Base-by-base conservation (phyloP, 805 yeast species). In the Scheffersomyces lignosus region DNA sequence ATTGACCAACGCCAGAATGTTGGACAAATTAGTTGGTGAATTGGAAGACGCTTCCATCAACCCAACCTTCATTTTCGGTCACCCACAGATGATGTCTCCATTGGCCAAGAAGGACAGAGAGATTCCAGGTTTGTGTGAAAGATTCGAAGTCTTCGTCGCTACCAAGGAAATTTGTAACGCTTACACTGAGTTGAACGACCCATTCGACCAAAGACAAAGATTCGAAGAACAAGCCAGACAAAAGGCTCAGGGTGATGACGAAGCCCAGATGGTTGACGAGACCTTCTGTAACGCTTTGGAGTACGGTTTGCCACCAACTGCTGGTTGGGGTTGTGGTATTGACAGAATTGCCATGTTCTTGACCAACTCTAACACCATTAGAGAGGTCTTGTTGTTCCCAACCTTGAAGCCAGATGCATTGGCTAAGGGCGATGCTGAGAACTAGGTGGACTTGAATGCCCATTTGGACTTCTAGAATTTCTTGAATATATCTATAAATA, bases 261-360 rank as follows among this genome's bases (percentile, higher is more conserved):
- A 93, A 74, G 99, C 96, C 45, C 98, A 91, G 75, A 62, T 89
- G 66, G 78, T 93, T 48, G 99, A 91, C 66, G 99, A 91, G 74
- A 84, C 87, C 48, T 91, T 91, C 90, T 85, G 95, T 76, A 87
- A 90, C 56, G 97, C 99, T 51, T 79, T 91, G 58, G 99, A 91
- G 74, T 91, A 88, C 67, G 99, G 98, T 70, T 78, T 91, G 58
- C 99, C 99, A 43, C 99, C 99, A 57, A 93, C 98, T 54, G 98
- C 95, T 66, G 99, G 99, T 53, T 91, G 98, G 98, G 99, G 99
- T 55, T 84, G 96, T 72, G 99, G 99, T 78, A 90, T 91, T 52
- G 99, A 91, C 71, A 85, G 99, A 77, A 65, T 91, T 60, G 89
- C 96, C 60, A 91, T 91, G 99, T 93, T 93, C 76, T 80, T 93